These are phyloP conservation scores for Ophiocordyceps unilateralis DNA, from an alignment of 2,329 filamentous ascomycete species.

Conservation along the genomic window DNA sequence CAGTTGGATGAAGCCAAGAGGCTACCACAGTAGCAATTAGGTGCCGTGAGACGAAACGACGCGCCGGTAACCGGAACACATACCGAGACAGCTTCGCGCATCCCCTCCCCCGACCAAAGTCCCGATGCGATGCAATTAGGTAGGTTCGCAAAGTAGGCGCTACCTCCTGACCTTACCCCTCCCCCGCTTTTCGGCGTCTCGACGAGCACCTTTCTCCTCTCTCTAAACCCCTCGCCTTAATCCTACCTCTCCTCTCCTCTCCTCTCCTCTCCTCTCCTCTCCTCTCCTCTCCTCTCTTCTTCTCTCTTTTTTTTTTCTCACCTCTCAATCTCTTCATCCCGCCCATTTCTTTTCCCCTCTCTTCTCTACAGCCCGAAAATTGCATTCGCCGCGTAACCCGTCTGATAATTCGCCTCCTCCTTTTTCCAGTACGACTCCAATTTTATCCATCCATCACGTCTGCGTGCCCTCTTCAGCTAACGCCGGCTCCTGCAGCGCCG, in stretches of 20 bases:
- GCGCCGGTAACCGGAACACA: too few species aligned
- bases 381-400: too few species aligned
- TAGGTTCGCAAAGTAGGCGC: neutral
- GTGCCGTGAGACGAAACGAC: too few species aligned
- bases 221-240: conserved; percentile 1
- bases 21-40: too few species aligned
- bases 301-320: conserved; percentile 3
- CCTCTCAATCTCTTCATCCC: too few species aligned
- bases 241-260: neutral
- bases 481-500: neutral
- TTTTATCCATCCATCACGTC: too few species aligned
- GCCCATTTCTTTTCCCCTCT: too few species aligned
- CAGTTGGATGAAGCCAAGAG: too few species aligned
- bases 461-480: conserved; percentile 1
- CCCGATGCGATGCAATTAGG: too few species aligned
- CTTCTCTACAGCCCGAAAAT: too few species aligned
- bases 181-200: conserved; percentile 16
- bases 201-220: conserved; percentile 5
- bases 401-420: too few species aligned
- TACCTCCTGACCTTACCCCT: conserved; percentile 9
- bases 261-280: conserved; percentile 6
- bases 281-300: conserved; percentile 2
- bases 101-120: neutral
- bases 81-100: conserved; percentile 1
- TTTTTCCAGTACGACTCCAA: too few species aligned